Conservation (phyloP, 768 basidiomycete genomes). For the Tephrocybe rancida region DNA sequence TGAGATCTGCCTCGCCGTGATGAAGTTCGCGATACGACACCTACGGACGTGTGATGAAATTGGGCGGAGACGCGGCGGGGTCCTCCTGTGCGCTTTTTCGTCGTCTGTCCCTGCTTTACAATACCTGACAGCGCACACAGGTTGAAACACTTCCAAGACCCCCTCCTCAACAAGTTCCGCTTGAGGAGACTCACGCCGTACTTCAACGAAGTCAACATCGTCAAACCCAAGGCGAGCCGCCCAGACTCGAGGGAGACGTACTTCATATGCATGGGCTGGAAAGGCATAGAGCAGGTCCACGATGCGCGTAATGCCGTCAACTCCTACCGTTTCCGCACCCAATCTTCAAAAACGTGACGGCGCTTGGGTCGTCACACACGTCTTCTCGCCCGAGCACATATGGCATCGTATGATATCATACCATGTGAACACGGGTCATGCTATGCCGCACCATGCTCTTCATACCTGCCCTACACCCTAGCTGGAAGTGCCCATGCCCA, state of each 20-base stretch:
- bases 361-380: too few relatives aligned
- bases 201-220: constrained; percentile 67
- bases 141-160: constrained; percentile 85
- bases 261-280: constrained; percentile 83
- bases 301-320: too few relatives aligned
- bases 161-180: constrained; percentile 67
- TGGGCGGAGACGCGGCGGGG: constrained; percentile 46
- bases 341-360: too few relatives aligned
- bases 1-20: constrained; percentile 74
- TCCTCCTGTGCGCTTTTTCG: constrained; percentile 52
- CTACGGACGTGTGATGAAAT: constrained; percentile 49
- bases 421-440: too few relatives aligned
- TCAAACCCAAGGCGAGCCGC: constrained; percentile 86
- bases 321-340: too few relatives aligned
- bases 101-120: constrained; percentile 4
- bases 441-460: too few relatives aligned
- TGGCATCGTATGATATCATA: too few relatives aligned
- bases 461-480: too few relatives aligned
- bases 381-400: too few relatives aligned
- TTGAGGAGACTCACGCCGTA: constrained; percentile 53
- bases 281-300: not conserved
- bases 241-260: constrained; percentile 82
- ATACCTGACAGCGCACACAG: constrained; percentile 36
- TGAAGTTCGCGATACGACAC: constrained; percentile 62
- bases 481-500: too few relatives aligned